These are phyloP conservation scores for Knoxdaviesia capensis DNA, from an alignment of 2,329 filamentous ascomycete genomes.

Conservation along the genomic window DNA sequence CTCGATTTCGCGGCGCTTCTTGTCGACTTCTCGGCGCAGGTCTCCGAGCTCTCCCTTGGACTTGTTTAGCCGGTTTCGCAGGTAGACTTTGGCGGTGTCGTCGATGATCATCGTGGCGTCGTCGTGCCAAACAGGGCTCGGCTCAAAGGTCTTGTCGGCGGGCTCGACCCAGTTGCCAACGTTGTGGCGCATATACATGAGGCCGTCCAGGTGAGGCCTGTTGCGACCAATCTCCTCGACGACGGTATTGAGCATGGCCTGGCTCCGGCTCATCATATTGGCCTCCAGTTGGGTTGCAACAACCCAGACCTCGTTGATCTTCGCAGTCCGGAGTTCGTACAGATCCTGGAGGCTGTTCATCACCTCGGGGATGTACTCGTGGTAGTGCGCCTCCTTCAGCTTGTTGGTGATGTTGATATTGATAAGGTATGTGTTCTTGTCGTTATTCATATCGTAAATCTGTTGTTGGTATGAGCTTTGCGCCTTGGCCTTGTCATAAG, in stretches of 20 bases:
- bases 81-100: constrained; percentile 69
- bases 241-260: constrained; percentile 51
- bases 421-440: constrained; percentile 96
- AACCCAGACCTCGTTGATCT: constrained; percentile 72
- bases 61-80: constrained; percentile 81
- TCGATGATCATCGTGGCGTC: constrained; percentile 73
- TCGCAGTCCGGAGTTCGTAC: constrained; percentile 68
- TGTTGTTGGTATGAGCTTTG: constrained; percentile 86
- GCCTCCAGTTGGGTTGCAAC: constrained; percentile 62
- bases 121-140: constrained; percentile 93
- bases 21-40: constrained; percentile 63
- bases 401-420: constrained; percentile 93
- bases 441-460: constrained; percentile 85
- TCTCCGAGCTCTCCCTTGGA: constrained; percentile 72
- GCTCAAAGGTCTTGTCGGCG: constrained; percentile 67
- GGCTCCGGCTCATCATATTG: constrained; percentile 56
- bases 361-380: constrained; percentile 87
- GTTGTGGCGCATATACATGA: constrained; percentile 97
- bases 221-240: constrained; percentile 72
- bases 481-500: constrained; percentile 88
- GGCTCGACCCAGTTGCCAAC: constrained; percentile 68
- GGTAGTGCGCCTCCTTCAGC: constrained; percentile 92
- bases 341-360: constrained; percentile 88
- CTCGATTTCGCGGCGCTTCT: constrained; percentile 72
- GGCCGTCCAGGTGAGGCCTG: constrained; percentile 71